Evolutionary conservation across 2,329 filamentous ascomycete genomes (phyloP), one percentile per base, ranked within the genome.

Genomic region (Fusarium armeniacum): DNA sequence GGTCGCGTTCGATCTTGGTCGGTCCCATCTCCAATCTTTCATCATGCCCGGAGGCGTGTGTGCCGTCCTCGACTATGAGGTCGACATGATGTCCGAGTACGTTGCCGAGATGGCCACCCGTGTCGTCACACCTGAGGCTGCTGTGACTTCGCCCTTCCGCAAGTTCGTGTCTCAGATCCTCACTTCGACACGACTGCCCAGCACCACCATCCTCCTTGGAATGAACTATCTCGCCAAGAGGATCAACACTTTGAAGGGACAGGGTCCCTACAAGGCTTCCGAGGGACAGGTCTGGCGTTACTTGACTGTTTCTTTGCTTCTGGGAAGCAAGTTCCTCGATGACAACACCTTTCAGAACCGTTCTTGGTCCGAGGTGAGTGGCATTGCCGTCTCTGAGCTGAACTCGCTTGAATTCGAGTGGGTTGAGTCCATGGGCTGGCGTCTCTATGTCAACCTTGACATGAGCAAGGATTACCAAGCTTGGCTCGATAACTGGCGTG

Each of bases 281-380:
- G 87, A 89, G 73, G 91, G 91, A 44, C 90, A 96, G 77, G 87
- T 97, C 57, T 97, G 95, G 86, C 91, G 93, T 65, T 91, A 97
- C 83, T 86, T 97, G 69, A 97, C 94, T 9, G 91, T 95, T 38
- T 89, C 92, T 10, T 83, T 98, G 60, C 87, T 98, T 53, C 85
- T 98, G 55, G 94, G 93, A 64, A 97, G 93, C 88, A 98, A 98
- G 83, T 98, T 97, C 76, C 84, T 97, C 71, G 94, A 98, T 76
- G 94, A 97, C 84, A 97, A 97, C 82, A 98, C 94, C 8, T 98
- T 98, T 81, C 94, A 97, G 85, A 98, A 97, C 82, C 91, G 93
- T 58, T 97, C 94, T 2, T 98, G 94, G 94, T 93, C 94, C 7
- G 94, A 98, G 77, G 94, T 98, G 54, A 97, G 93, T 80, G 93